Evolutionary conservation across 1,139 yeast genomes (phyloP).

Genomic region (Yarrowia galli): DNA sequence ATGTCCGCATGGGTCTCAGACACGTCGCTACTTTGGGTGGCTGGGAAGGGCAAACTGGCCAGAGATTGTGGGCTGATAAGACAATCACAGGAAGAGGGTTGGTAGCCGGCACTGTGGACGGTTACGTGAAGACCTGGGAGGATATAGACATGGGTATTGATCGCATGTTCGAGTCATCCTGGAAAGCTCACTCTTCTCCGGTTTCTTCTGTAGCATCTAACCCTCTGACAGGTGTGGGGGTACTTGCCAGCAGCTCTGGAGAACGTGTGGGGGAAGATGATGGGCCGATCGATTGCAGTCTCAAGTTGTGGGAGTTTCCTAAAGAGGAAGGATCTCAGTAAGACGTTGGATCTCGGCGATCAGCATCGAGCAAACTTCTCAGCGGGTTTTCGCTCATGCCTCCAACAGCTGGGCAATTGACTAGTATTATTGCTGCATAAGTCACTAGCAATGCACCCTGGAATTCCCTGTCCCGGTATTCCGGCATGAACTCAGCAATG

Average conservation of each 20-base stretch:
- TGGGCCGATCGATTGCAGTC: slow-evolving; percentile 40
- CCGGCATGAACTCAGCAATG: too few species aligned
- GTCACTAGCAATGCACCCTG: too few species aligned
- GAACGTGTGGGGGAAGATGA: slow-evolving; percentile 41
- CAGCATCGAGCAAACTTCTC: too few species aligned
- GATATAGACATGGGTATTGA: slow-evolving; percentile 48
- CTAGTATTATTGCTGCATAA: too few species aligned
- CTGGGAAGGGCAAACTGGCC: slow-evolving; percentile 44
- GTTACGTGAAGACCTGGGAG: slow-evolving; percentile 45
- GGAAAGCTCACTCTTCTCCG: slow-evolving; percentile 40
- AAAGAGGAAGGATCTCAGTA: background rate
- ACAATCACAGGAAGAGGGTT: slow-evolving; percentile 45
- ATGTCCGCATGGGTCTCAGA: slow-evolving; percentile 48
- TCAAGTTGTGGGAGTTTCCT: slow-evolving; percentile 39
- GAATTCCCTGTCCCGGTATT: too few species aligned
- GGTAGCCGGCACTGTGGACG: slow-evolving; percentile 46
- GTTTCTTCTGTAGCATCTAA: slow-evolving; percentile 44
- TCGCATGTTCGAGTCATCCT: slow-evolving; percentile 37
- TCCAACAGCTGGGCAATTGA: too few species aligned
- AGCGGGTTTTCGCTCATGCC: too few species aligned
- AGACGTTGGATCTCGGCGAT: too few species aligned
- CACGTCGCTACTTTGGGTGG: slow-evolving; percentile 42
- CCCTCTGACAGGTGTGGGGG: slow-evolving; percentile 42
- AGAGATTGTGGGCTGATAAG: slow-evolving; percentile 45
- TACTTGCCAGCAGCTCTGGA: slow-evolving; percentile 46